Evolutionary conservation across 768 basidiomycete species (phyloP).

Genomic region (Russula sp.): DNA sequence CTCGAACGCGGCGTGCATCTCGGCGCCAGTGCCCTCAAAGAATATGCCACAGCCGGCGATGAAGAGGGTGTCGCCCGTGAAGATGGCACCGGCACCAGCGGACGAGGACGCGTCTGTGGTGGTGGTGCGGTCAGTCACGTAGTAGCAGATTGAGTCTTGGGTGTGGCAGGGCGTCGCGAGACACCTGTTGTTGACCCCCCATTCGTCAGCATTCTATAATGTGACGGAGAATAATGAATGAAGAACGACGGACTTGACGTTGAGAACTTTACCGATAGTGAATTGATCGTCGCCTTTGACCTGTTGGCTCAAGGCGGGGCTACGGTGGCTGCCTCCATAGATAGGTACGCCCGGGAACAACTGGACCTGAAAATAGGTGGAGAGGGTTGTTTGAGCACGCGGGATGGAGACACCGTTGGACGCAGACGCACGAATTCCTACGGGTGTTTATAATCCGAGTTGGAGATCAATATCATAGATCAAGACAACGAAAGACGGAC

Average conservation of each 20-base stretch:
- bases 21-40: constrained; percentile 75
- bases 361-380: constrained; percentile 28
- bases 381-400: neutral
- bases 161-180: constrained; percentile 91
- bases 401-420: neutral
- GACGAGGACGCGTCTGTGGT: constrained; percentile 20
- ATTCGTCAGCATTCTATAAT: neutral
- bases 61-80: constrained; percentile 95
- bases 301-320: constrained; percentile 57
- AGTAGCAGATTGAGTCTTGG: constrained; percentile 92
- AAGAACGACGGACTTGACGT: constrained; percentile 41
- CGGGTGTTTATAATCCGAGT: neutral
- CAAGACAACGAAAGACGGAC: constrained; percentile 32
- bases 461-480: neutral
- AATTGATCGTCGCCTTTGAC: constrained; percentile 82
- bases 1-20: constrained; percentile 74
- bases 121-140: constrained; percentile 42
- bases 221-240: too few species aligned
- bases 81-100: constrained; percentile 62
- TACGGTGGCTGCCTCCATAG: constrained; percentile 75
- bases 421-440: constrained; percentile 38
- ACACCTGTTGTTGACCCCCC: constrained; percentile 40
- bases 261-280: constrained; percentile 55
- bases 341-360: constrained; percentile 41
- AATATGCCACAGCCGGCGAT: constrained; percentile 86